phyloP scores from a whole-genome alignment of 2,329 filamentous ascomycete genomes.

The Botryosphaeria dothidea region DNA sequence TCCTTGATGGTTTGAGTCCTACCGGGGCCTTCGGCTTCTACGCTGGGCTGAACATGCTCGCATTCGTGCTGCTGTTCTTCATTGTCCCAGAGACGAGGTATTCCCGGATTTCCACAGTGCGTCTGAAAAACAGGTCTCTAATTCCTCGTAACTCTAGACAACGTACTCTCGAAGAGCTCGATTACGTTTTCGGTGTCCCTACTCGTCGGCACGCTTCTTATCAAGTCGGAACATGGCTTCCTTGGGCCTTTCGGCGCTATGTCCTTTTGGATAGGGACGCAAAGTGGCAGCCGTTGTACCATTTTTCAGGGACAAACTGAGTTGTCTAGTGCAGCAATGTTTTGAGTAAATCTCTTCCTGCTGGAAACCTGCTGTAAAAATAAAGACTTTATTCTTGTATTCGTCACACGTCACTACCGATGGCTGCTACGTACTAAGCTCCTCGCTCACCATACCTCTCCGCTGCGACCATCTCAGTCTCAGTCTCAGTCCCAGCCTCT shows the following conservation, averaged over 20 bases:
- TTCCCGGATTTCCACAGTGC: too few species aligned
- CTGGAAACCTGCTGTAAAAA: too few species aligned
- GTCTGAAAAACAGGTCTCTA: constrained; percentile 62
- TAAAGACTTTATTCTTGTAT: too few species aligned
- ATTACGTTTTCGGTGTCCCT: constrained; percentile 53
- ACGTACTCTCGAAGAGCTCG: constrained; percentile 49
- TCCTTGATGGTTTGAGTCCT: constrained; percentile 53
- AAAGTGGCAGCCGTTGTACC: constrained; percentile 39
- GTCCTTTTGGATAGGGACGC: constrained; percentile 39
- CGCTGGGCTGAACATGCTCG: constrained; percentile 59
- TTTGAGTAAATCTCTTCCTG: too few species aligned
- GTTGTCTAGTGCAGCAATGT: too few species aligned
- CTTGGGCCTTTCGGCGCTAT: constrained; percentile 50
- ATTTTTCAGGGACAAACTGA: constrained; percentile 27
- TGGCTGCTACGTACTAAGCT: too few species aligned
- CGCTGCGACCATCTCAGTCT: not conserved
- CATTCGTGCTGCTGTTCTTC: constrained; percentile 64
- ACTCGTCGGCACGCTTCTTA: constrained; percentile 43
- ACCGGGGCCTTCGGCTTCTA: constrained; percentile 64
- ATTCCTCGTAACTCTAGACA: constrained; percentile 52
- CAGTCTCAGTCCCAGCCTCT: not conserved
- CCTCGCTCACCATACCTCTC: not conserved
- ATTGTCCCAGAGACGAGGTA: constrained; percentile 48
- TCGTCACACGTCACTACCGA: too few species aligned
- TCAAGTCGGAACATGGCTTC: constrained; percentile 40